Conservation (phyloP, 768 basidiomycete species). For the Russula sp. region DNA sequence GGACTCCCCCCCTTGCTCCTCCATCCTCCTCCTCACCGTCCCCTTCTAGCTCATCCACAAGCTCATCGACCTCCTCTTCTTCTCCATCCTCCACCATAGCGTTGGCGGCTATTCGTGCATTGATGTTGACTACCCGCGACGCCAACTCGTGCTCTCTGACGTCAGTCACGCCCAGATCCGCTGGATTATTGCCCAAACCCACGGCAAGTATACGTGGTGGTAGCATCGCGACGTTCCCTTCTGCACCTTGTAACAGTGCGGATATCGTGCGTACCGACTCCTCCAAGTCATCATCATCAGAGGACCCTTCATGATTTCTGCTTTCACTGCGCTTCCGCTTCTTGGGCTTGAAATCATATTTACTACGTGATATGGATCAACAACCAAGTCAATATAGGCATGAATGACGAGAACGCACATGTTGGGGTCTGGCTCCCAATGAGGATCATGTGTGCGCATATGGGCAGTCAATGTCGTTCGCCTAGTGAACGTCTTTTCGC, state of each 20-base stretch:
- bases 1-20: not conserved
- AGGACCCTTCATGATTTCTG: constrained; percentile 30
- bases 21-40: constrained; percentile 28
- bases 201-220: constrained; percentile 12
- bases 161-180: constrained; percentile 6
- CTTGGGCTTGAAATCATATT: constrained; percentile 75
- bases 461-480: constrained; percentile 80
- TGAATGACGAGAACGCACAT: constrained; percentile 45
- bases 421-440: constrained; percentile 79
- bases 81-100: constrained; percentile 59
- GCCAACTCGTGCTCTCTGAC: constrained; percentile 35
- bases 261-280: constrained; percentile 74
- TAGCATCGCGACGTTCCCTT: constrained; percentile 18
- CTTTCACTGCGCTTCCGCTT: constrained; percentile 44
- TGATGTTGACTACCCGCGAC: constrained; percentile 67
- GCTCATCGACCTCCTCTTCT: constrained; percentile 37
- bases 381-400: not conserved
- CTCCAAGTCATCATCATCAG: constrained; percentile 55
- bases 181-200: constrained; percentile 14
- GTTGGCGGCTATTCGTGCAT: constrained; percentile 68
- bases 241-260: constrained; percentile 53
- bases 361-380: constrained; percentile 37
- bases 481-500: constrained; percentile 84
- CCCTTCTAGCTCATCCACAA: constrained; percentile 30
- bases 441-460: constrained; percentile 82